phyloP scores from a whole-genome alignment of 164 flowering plant genomes.

The Stephania japonica region DNA sequence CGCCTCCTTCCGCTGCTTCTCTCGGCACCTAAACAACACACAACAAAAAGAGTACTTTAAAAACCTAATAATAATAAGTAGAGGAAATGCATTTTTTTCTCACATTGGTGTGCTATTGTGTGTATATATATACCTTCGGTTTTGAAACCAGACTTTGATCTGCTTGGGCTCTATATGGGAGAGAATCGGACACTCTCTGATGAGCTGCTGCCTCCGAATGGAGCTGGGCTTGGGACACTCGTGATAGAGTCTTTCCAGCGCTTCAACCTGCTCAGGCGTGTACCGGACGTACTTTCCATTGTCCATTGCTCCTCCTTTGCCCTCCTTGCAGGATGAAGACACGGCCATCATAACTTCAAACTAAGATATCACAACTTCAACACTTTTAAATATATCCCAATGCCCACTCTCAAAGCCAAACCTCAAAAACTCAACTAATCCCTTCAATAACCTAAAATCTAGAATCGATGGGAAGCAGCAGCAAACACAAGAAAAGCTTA shows the following conservation, averaged over 20 bases:
- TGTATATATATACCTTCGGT: slow-evolving; percentile 87
- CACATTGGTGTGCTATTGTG: not conserved
- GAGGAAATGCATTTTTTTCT: not conserved
- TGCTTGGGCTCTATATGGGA: slow-evolving; percentile 95
- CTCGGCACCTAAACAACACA: slow-evolving; percentile 12
- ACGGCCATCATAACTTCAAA: slow-evolving; percentile 34
- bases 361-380: not conserved
- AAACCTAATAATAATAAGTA: not conserved
- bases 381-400: too few species aligned
- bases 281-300: slow-evolving; percentile 93
- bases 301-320: slow-evolving; percentile 53
- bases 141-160: slow-evolving; percentile 99
- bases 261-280: slow-evolving; percentile 99
- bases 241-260: slow-evolving; percentile 89
- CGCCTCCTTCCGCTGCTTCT: slow-evolving; percentile 24
- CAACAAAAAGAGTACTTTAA: not conserved
- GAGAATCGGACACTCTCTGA: slow-evolving; percentile 91
- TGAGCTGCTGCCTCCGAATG: slow-evolving; percentile 87
- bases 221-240: slow-evolving; percentile 98
- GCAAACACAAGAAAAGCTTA: slow-evolving; percentile 30
- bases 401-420: not conserved
- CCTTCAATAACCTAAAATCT: not conserved
- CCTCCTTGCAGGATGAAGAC: slow-evolving; percentile 82
- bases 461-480: slow-evolving; percentile 20
- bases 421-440: not conserved